A percentile compares a stretch with the other conserved stretches of the same genome.
Evolutionary conservation across 352 stramenopile species (phyloP).

Genomic region (Thalassiosira hispida): DNA sequence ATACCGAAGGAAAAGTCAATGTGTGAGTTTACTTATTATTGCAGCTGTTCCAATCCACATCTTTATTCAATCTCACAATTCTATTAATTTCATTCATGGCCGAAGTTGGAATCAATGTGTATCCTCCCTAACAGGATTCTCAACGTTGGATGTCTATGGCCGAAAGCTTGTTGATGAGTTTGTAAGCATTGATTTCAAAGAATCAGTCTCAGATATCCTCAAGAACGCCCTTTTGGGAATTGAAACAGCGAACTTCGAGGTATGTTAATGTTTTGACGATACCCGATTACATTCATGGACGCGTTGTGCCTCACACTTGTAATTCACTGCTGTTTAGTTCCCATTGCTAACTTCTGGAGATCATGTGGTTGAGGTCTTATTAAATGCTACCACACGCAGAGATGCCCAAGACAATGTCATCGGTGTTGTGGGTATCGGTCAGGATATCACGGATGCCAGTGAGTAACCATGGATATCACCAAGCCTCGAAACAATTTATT

Average conservation of each 20-base stretch:
- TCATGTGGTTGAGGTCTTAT: conserved; percentile 35
- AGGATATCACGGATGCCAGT: too few species aligned
- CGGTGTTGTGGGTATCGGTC: too few species aligned
- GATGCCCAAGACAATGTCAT: conserved; percentile 91
- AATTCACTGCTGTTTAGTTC: too few species aligned
- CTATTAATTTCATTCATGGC: conserved; percentile 40
- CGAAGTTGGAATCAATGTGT: conserved; percentile 90
- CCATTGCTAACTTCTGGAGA: conserved; percentile 85
- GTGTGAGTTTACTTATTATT: too few species aligned
- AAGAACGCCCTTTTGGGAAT: conserved; percentile 63
- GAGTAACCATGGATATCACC: too few species aligned
- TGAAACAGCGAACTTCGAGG: conserved; percentile 80
- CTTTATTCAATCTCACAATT: not conserved
- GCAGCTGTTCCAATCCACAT: too few species aligned
- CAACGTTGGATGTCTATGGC: conserved; percentile 88
- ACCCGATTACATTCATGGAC: too few species aligned
- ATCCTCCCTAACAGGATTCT: conserved; percentile 89
- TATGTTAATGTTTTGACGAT: too few species aligned
- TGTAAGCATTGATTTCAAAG: conserved; percentile 86
- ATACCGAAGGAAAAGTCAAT: conserved; percentile 78
- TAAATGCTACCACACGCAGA: conserved; percentile 82
- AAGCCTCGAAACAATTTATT: too few species aligned
- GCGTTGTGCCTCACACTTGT: too few species aligned
- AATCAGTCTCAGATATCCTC: conserved; percentile 81
- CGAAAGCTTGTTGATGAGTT: conserved; percentile 86